Conservation (phyloP, 106 monocot genomes). For the Allium fistulosum region DNA sequence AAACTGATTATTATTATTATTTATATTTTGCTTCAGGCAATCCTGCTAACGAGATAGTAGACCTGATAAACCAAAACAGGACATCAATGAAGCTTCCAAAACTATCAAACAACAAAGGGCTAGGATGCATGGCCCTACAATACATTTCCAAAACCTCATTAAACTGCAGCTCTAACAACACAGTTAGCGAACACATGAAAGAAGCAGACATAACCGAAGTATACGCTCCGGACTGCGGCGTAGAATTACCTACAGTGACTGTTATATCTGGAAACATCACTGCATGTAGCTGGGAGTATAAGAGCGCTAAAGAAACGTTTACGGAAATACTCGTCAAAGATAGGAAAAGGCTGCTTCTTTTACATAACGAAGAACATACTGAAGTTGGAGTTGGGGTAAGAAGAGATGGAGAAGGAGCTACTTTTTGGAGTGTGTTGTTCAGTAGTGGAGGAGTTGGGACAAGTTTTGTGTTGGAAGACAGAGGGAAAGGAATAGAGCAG, state of each 20-base stretch:
- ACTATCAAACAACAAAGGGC: conserved; percentile 47
- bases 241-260: conserved; percentile 61
- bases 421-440: conserved; percentile 66
- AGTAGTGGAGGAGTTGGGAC: conserved; percentile 39
- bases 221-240: conserved; percentile 82
- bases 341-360: conserved; percentile 22
- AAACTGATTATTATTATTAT: not conserved
- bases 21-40: conserved; percentile 40
- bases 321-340: conserved; percentile 1
- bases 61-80: conserved; percentile 49
- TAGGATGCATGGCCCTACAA: conserved; percentile 90
- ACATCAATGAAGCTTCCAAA: conserved; percentile 54
- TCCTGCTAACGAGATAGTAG: conserved; percentile 42
- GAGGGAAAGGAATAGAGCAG: conserved; percentile 60
- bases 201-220: conserved; percentile 65
- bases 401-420: conserved; percentile 29
- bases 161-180: conserved; percentile 56
- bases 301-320: conserved; percentile 1
- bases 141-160: conserved; percentile 42
- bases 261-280: conserved; percentile 39
- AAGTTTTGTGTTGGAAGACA: conserved; percentile 65
- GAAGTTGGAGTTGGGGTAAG: conserved; percentile 55
- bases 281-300: conserved; percentile 24
- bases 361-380: conserved; percentile 41
- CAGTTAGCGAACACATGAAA: conserved; percentile 32